Evolutionary conservation across 2,329 filamentous ascomycete species (phyloP), one percentile per base, ranked within the genome.

Genomic region (Sporothrix luriei): DNA sequence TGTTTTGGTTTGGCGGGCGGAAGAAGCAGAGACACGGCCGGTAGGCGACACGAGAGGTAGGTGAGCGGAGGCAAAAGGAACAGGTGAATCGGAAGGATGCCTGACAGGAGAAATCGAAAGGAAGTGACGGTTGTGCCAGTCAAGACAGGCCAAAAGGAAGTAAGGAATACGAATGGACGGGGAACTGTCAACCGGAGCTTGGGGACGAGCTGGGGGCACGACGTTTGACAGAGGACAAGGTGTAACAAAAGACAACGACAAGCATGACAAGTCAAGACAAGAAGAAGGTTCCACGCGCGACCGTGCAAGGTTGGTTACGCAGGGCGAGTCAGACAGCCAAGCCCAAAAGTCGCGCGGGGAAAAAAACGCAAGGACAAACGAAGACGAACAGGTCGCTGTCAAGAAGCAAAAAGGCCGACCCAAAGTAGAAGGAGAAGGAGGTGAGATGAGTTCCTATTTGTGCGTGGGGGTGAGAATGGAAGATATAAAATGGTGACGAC

Each of bases 151-250:
- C n/a, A 26, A 16, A 16, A 59, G n/a, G 19, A 59, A 24, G 14
- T 14, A 43, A 21, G 11, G 14, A 43, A 43, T 3, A 14, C 13
- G 40, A 43, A 43, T 13, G 14, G 13, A 2, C 11, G 40, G 13
- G 38, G 29, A 21, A 62, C 43, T 21, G 38, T 46, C 57, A 62
- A 46, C 38, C 57, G n/a, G 57, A 62, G 57, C 57, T 46, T 62
- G 13, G 57, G 57, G 13, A 46, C 38, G 4, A 24, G 40, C n/a
- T 49, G 61, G 59, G 59, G 49, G 46, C 61, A 64, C 61, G 43
- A 33, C 61, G 61, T 64, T 48, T 64, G 61, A 64, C 59, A 16
- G 43, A 33, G 61, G 61, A 43, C 24, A 64, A 64, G 40, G 61
- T 49, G 61, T 64, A 49, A 64, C 61, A 24, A 57, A 52, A 48